Percentiles rank a stretch among this genome's conserved stretches.
phyloP scores from a whole-genome alignment of 768 basidiomycete species.

The Russula olivacea region DNA sequence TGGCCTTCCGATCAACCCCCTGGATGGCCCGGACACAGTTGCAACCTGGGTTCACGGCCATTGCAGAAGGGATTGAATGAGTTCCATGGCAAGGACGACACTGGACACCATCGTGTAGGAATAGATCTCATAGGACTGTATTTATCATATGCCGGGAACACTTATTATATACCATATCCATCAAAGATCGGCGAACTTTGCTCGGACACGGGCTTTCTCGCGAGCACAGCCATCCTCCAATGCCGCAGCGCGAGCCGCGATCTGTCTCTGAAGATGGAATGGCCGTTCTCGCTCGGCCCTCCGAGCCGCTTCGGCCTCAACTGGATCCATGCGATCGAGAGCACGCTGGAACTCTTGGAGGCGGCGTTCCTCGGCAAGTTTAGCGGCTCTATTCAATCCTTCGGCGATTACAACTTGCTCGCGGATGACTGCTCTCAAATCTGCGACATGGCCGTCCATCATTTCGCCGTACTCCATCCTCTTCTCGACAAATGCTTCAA shows the following conservation, averaged over 20 bases:
- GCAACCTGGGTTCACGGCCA: no score
- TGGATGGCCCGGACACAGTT: not conserved
- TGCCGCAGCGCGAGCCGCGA: not conserved
- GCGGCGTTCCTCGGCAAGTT: not conserved
- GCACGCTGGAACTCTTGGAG: constrained; percentile 1
- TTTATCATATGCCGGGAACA: not conserved
- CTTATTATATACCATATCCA: no score
- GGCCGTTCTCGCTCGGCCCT: not conserved
- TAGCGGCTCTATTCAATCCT: not conserved
- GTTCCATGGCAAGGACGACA: no score
- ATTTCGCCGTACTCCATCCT: not conserved
- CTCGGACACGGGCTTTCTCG: not conserved
- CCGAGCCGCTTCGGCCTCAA: not conserved
- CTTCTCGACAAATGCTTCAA: constrained; percentile 7
- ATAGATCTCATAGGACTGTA: no score
- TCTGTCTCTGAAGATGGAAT: not conserved
- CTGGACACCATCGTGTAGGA: no score
- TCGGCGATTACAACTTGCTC: not conserved
- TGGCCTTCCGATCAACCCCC: not conserved
- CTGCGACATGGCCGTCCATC: not conserved
- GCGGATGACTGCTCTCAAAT: not conserved
- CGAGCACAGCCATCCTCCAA: not conserved
- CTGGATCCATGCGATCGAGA: not conserved
- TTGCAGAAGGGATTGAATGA: no score
- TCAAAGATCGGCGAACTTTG: not conserved